A percentile compares a stretch with the other conserved stretches of the same genome.
Evolutionary conservation across 768 basidiomycete species (phyloP).

Genomic region (Tephrocybe sp.): DNA sequence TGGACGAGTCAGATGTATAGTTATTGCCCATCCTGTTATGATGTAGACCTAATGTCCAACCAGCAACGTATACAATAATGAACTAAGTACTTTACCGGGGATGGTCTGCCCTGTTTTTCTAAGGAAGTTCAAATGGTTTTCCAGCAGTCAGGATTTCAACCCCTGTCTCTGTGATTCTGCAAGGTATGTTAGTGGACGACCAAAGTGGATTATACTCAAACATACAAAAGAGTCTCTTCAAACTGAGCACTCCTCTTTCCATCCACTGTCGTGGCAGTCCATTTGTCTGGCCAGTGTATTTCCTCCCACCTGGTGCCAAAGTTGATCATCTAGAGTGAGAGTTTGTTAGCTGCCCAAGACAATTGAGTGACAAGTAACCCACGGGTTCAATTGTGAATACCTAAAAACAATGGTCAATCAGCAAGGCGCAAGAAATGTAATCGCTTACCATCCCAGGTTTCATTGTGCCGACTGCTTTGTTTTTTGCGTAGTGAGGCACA

Average conservation of each 20-base stretch:
- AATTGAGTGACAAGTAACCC: conserved; percentile 15
- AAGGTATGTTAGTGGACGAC: conserved; percentile 2
- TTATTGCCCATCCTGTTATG: background rate
- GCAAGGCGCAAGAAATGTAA: background rate
- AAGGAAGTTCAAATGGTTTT: conserved; percentile 8
- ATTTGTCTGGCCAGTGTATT: conserved; percentile 90
- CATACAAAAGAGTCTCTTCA: conserved; percentile 94
- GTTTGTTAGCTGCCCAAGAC: background rate
- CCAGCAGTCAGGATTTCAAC: conserved; percentile 80
- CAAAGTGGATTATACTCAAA: conserved; percentile 17
- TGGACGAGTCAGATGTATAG: conserved; percentile 1
- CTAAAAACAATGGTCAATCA: conserved; percentile 23
- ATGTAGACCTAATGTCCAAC: too few species aligned
- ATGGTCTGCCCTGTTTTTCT: background rate
- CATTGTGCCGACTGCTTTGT: conserved; percentile 91
- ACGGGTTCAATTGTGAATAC: conserved; percentile 82
- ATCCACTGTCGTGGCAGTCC: conserved; percentile 94
- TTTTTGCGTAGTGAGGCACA: conserved; percentile 93
- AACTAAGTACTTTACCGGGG: background rate
- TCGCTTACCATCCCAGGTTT: conserved; percentile 85
- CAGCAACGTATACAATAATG: too few species aligned
- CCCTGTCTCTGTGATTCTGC: conserved; percentile 87
- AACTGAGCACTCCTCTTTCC: conserved; percentile 94
- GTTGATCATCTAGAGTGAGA: conserved; percentile 78
- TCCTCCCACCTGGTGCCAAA: conserved; percentile 74